Base-by-base conservation (phyloP, 257 asterid species). In the Mitragyna speciosa region DNA sequence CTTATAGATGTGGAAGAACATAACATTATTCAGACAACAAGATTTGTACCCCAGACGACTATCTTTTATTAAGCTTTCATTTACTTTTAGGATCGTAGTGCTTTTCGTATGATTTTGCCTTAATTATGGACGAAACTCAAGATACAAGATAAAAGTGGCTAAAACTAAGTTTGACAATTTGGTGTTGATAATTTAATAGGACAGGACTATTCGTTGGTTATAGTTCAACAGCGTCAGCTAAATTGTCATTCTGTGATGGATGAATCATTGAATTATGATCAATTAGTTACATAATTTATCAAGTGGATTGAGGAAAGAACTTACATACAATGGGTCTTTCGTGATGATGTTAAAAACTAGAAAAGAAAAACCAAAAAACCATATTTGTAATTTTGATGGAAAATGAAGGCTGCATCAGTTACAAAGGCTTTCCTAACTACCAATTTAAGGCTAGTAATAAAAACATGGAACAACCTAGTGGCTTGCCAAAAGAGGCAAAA, bases 401-500 rank as follows among this genome's bases (percentile, higher is more conserved):
- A 39, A 26, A 48, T 6, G 14, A 67, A 39, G 59, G 33, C 24
- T 65, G 66, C 43, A 71, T 78, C 79, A 48, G 79, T 63, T 75
- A 76, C 73, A 77, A 22, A 70, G 48, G 28, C 54, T 73, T 17
- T 70, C 77, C 74, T 36, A 82, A 85, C 80, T 26, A 72, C 72
- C 88, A 76, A 82, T 79, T 83, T 85, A 75, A 70, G 81, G 69
- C 73, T 41, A 76, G 78, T 22, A 76, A 75, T 70, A 47, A 76
- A 48, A 63, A 56, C 73, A 43, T 72, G 69, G 43, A 85, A 79
- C 64, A 85, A 65, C 85, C 79, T 84, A 83, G 89, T 85, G 77
- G 76, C 81, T 90, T 90, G 83, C 91, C 91, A 80, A 92, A 88
- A 87, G 81, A 70, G 90, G 84, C 80, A 88, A 88, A 90, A 83